These are phyloP conservation scores for Dunaliella primolecta DNA, from an alignment of 139 green algal genomes.

Conservation along the genomic window DNA sequence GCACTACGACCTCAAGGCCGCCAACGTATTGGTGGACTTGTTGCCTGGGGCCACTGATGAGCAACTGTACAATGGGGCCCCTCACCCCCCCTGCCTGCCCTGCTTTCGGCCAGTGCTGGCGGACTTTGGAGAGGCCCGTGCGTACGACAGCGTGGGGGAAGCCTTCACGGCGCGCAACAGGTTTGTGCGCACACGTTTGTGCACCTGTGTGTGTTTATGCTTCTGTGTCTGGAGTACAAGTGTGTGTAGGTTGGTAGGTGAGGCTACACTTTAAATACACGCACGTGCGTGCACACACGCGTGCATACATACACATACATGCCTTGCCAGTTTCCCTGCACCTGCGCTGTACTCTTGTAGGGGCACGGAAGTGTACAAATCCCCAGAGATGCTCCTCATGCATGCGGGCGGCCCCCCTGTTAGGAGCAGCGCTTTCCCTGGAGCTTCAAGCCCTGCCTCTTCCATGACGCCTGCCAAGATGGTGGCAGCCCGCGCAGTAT, in stretches of 20 bases:
- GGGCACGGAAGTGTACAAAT: conserved; percentile 81
- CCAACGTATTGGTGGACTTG: conserved; percentile 70
- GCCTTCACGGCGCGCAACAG: conserved; percentile 44
- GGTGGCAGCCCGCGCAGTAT: not conserved
- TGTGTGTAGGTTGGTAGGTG: no score
- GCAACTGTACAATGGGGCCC: conserved; percentile 54
- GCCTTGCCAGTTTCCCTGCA: no score
- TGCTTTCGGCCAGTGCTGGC: conserved; percentile 19
- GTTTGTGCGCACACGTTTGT: not conserved
- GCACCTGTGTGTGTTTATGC: conserved; percentile 14
- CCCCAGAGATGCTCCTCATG: conserved; percentile 81
- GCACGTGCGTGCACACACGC: no score
- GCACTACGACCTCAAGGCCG: conserved; percentile 88
- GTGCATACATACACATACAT: no score
- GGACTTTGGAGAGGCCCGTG: conserved; percentile 78
- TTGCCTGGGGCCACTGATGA: conserved; percentile 50
- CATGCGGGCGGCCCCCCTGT: conserved; percentile 26
- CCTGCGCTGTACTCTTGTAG: no score
- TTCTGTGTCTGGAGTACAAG: not conserved
- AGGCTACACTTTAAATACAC: no score
- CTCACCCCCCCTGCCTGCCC: not conserved
- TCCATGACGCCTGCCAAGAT: not conserved
- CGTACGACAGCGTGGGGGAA: conserved; percentile 46
- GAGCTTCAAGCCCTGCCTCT: not conserved
- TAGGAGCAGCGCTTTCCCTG: not conserved